phyloP scores from a whole-genome alignment of 371 early-diverging fungal genomes.

The Mortierella sp. region DNA sequence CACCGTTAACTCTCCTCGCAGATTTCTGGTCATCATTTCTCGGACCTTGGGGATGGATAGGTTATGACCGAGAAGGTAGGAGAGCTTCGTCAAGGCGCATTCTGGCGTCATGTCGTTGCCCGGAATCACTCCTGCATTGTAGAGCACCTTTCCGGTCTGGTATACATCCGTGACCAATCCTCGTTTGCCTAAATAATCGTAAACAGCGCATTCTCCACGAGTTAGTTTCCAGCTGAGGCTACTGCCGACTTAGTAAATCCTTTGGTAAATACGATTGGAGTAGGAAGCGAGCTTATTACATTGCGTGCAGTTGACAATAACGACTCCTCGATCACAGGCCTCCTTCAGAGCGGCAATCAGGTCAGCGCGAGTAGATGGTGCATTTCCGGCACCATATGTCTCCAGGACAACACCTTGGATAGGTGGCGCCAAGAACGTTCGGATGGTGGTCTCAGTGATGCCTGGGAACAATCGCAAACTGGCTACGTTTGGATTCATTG shows the following conservation, averaged over 20 bases:
- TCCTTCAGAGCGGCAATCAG: conserved; percentile 85
- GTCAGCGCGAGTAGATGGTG: conserved; percentile 87
- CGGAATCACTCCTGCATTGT: conserved; percentile 88
- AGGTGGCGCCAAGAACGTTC: conserved; percentile 87
- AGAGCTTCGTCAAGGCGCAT: conserved; percentile 94
- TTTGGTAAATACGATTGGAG: no score
- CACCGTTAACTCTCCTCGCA: conserved; percentile 95
- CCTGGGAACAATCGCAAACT: conserved; percentile 95
- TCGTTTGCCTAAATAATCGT: conserved; percentile 61
- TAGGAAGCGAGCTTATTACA: conserved; percentile 54
- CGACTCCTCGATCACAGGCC: conserved; percentile 92
- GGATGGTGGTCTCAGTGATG: conserved; percentile 87
- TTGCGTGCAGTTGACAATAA: conserved; percentile 96
- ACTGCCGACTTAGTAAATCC: no score
- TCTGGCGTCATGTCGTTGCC: conserved; percentile 99
- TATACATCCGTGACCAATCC: conserved; percentile 93
- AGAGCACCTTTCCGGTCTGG: conserved; percentile 89
- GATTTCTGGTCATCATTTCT: conserved; percentile 78
- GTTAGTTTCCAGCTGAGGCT: neutral
- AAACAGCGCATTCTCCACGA: neutral
- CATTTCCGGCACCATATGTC: conserved; percentile 97
- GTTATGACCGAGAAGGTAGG: conserved; percentile 87
- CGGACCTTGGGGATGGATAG: conserved; percentile 76
- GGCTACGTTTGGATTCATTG: conserved; percentile 89
- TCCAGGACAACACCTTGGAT: conserved; percentile 95